Evolutionary conservation across 495 filamentous ascomycete species (phyloP), one percentile per base, ranked within the genome.

Genomic region (Lindgomyces ingoldianus): DNA sequence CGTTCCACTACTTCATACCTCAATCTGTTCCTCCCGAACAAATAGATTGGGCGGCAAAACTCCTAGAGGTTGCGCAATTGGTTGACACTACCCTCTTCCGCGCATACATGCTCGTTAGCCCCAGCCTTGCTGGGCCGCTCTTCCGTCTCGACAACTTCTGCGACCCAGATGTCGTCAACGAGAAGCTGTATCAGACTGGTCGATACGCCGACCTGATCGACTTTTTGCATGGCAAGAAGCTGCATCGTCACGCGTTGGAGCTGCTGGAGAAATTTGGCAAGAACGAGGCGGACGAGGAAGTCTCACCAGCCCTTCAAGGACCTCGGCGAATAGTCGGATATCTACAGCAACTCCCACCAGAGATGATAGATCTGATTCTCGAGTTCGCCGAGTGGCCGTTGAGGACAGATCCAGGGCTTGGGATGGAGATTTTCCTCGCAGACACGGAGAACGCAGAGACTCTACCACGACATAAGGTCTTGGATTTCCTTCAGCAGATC

Each of bases 71-170:
- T 1, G 96, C 91, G 24, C 86, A 81, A 42, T 75, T 96, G 1
- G 89, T 99, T 19, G 94, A 99, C 71, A 98, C 94, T 1, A 92
- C 91, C 1, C 81, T 98, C 0, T 99, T 99, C 78, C 84, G 93
- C 24, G 87, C 90, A 1, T 92, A 94, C 71, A 97, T 98, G 90
- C 91, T 90, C 64, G 89, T 87, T 4, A 87, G 85, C 11, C 94
- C 94, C 4, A 84, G 88, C 1, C 80, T 98, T 0, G 92, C 91
- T 27, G 91, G 89, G 0, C 89, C 92, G 2, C 84, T 99, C 0
- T 96, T 99, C 76, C 91, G 95, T 14, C 91, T 98, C 51, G 87
- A 91, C 73, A 99, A 99, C 73, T 97, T 96, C 74, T 97, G 94
- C 69, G 93, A 98, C 66, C 93, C 94, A 0, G 89, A 90, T 26